Evolutionary conservation across 805 yeast species (phyloP).

Genomic region (Starmerella asiatica): DNA sequence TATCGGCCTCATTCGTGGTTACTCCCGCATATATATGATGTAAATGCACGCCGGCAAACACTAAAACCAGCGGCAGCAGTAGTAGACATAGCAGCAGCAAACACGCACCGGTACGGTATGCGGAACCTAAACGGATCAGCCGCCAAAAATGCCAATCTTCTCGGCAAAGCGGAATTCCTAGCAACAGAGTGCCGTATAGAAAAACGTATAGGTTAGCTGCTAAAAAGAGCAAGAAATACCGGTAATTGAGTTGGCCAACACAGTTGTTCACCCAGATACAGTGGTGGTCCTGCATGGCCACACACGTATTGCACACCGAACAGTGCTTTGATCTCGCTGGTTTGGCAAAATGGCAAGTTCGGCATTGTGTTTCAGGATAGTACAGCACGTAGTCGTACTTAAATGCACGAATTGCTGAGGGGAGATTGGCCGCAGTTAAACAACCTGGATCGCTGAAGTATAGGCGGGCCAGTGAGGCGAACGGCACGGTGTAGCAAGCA

Average conservation of each 20-base stretch:
- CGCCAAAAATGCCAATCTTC: constrained; percentile 1
- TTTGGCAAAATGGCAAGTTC: constrained; percentile 35
- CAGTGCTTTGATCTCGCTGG: constrained; percentile 57
- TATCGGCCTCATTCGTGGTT: constrained; percentile 60
- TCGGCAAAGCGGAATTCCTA: constrained; percentile 18
- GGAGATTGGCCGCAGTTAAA: constrained; percentile 16
- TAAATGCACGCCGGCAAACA: constrained; percentile 37
- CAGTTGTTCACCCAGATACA: constrained; percentile 53
- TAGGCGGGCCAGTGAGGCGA: constrained; percentile 20
- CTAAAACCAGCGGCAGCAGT: constrained; percentile 33
- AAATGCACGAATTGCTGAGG: constrained; percentile 17
- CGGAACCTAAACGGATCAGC: constrained; percentile 8
- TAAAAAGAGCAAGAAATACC: constrained; percentile 47
- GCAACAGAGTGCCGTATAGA: constrained; percentile 32
- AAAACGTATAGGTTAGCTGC: constrained; percentile 35
- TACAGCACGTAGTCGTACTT: constrained; percentile 42
- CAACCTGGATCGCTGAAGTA: constrained; percentile 31
- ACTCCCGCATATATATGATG: constrained; percentile 47
- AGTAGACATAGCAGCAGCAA: constrained; percentile 35
- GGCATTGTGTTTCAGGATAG: constrained; percentile 34
- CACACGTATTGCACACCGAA: constrained; percentile 37
- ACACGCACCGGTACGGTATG: constrained; percentile 21
- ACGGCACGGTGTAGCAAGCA: constrained; percentile 16
- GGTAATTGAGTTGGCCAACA: constrained; percentile 46
- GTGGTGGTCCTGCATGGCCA: constrained; percentile 43